Evolutionary conservation across 2,329 filamentous ascomycete species (phyloP).

Genomic region (Metarhizium guizhouense): DNA sequence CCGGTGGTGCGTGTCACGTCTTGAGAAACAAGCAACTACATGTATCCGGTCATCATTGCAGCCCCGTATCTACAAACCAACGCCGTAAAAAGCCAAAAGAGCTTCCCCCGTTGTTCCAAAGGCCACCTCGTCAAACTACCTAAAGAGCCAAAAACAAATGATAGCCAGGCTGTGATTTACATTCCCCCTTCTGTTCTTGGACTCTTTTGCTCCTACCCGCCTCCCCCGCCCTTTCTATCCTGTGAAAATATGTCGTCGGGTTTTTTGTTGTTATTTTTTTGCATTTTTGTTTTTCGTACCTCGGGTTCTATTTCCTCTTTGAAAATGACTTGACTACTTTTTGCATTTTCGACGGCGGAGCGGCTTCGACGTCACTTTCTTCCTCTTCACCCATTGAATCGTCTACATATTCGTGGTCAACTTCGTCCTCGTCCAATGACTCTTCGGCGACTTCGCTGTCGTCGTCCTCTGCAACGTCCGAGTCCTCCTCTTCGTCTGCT

Average conservation of each 20-base stretch:
- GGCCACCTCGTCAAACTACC: not conserved
- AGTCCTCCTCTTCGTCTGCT: slow-evolving; percentile 8
- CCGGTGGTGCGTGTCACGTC: no score
- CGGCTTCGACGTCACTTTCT: slow-evolving; percentile 40
- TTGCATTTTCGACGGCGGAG: slow-evolving; percentile 36
- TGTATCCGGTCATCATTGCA: not conserved
- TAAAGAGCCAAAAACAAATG: not conserved
- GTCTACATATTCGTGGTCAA: slow-evolving; percentile 47
- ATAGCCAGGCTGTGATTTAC: not conserved
- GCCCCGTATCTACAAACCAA: not conserved
- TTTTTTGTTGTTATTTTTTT: not conserved
- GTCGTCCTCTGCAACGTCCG: slow-evolving; percentile 29
- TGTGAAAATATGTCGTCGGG: not conserved
- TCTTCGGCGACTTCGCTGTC: slow-evolving; percentile 39
- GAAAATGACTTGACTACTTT: slow-evolving; percentile 28
- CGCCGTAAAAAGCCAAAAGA: not conserved
- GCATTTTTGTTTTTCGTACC: not conserved
- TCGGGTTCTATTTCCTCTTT: slow-evolving; percentile 23
- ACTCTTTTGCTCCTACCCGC: not conserved
- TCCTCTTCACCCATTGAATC: slow-evolving; percentile 48
- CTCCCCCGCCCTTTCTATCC: not conserved
- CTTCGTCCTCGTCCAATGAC: slow-evolving; percentile 49
- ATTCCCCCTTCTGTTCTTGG: not conserved
- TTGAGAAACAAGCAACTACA: not conserved
- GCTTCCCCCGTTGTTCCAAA: not conserved